Evolutionary conservation across 345 rosid species (phyloP).

Genomic region (Toxicodendron radicans): DNA sequence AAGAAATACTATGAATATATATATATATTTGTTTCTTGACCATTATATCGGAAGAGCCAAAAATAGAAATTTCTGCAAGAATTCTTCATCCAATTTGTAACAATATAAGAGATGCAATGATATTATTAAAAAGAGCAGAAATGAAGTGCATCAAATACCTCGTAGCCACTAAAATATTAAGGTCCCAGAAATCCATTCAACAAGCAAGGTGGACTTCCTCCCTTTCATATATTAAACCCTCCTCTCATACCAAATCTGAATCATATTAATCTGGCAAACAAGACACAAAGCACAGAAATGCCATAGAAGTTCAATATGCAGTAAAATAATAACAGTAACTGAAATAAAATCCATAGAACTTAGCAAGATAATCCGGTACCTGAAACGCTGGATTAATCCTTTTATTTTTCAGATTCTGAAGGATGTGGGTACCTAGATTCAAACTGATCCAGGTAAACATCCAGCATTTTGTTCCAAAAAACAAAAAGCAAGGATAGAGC

Average conservation of each 20-base stretch:
- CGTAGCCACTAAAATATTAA: conserved; percentile 9
- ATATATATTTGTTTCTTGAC: no score
- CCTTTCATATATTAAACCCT: conserved; percentile 19
- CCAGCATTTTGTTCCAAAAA: conserved; percentile 28
- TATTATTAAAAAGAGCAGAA: conserved; percentile 5
- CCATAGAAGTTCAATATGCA: conserved; percentile 6
- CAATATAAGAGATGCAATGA: neutral
- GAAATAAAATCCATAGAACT: conserved; percentile 14
- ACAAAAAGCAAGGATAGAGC: conserved; percentile 22
- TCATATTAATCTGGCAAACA: conserved; percentile 23
- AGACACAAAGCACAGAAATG: conserved; percentile 2
- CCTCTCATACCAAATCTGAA: conserved; percentile 19
- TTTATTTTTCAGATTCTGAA: conserved; percentile 27
- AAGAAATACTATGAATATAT: neutral
- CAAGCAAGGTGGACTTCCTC: neutral
- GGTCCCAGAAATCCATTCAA: conserved; percentile 15
- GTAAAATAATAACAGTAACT: conserved; percentile 13
- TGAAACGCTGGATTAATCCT: conserved; percentile 34
- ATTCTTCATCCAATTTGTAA: conserved; percentile 1
- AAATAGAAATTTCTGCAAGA: neutral
- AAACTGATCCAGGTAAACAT: conserved; percentile 41
- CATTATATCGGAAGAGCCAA: neutral
- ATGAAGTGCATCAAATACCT: conserved; percentile 26
- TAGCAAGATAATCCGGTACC: conserved; percentile 30
- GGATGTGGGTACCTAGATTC: conserved; percentile 34